Base-by-base conservation (phyloP, 176 grass and related monocot genomes). In the Ensete ventricosum region DNA sequence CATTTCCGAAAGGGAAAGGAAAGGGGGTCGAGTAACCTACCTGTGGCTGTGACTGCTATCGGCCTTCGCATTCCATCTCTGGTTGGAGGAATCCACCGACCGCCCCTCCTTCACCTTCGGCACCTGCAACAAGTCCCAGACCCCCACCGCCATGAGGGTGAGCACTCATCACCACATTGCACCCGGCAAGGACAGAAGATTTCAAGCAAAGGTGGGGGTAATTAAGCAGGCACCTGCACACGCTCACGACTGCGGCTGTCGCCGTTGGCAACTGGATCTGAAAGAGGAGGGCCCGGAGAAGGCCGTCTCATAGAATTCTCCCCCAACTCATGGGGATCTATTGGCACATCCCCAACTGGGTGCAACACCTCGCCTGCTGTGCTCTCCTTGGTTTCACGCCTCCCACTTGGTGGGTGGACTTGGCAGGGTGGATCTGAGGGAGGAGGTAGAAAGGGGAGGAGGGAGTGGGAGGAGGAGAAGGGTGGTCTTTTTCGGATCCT, bases 401-500 rank as follows among this genome's bases (percentile, higher is more conserved):
- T 48, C 27, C 9, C 65, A 68, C 14, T 26, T 23, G 72, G 66
- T 13, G 73, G 23, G n/a, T 27, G 69, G 1, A 72, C 69, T 66
- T 74, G 58, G 11, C 81, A 53, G 54, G 69, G 83, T 63, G 87
- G 89, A 96, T 92, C 87, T 96, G 73, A 55, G 51, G 27, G 64
- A 14, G 34, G 74, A 64, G 25, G 55, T 34, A 8, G 34, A 19
- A 27, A 9, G 1, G 63, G 8, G 22, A 24, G 8, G 22, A 24
- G 8, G 14, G 71, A 53, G 51, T 51, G 7, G 52, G 22, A 26
- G 50, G 57, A 72, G 50, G 80, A 72, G 27, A 79, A 53, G 5
- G 73, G 87, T 62, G 83, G 87, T 59, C 90, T 62, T 87, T 83
- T 73, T 76, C 93, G 84, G 82, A 96, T 96, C 85, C 93, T 96